A percentile compares a stretch with the other conserved stretches of the same genome.
phyloP scores from a whole-genome alignment of 371 early-diverging fungal species.

The Gilbertella persicaria region DNA sequence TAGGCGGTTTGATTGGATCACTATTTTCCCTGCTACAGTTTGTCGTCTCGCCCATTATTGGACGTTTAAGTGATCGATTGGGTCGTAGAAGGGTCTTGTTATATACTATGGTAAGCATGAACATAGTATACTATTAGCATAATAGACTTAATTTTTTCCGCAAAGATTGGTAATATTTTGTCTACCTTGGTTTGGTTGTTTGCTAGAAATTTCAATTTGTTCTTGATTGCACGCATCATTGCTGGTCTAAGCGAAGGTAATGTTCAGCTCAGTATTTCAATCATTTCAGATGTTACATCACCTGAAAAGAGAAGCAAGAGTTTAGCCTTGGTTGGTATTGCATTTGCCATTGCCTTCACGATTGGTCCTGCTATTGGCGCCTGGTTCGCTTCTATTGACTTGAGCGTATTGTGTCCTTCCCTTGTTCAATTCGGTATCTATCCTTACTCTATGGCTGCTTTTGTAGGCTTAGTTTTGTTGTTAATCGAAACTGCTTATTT shows the following conservation, averaged over 20 bases:
- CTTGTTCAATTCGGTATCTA: constrained; percentile 65
- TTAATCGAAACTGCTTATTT: constrained; percentile 80
- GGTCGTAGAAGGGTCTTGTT: constrained; percentile 89
- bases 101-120: constrained; percentile 80
- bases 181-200: constrained; percentile 90
- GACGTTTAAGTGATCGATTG: constrained; percentile 75
- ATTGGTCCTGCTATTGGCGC: constrained; percentile 94
- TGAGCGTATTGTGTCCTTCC: constrained; percentile 55
- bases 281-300: constrained; percentile 93
- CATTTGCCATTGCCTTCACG: constrained; percentile 95
- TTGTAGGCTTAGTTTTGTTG: constrained; percentile 82
- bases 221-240: constrained; percentile 86
- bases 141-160: not conserved
- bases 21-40: constrained; percentile 95
- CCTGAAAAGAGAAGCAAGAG: constrained; percentile 75
- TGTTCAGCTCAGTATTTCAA: constrained; percentile 93
- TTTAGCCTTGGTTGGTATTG: constrained; percentile 94
- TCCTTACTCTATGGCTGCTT: constrained; percentile 81
- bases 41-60: constrained; percentile 85
- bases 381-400: constrained; percentile 80
- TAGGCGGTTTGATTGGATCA: constrained; percentile 94
- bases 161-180: constrained; percentile 78
- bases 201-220: constrained; percentile 77
- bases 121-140: not conserved
- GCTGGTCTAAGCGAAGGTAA: constrained; percentile 97